Evolutionary conservation across 495 filamentous ascomycete species (phyloP).

Genomic region (Podospora australis): DNA sequence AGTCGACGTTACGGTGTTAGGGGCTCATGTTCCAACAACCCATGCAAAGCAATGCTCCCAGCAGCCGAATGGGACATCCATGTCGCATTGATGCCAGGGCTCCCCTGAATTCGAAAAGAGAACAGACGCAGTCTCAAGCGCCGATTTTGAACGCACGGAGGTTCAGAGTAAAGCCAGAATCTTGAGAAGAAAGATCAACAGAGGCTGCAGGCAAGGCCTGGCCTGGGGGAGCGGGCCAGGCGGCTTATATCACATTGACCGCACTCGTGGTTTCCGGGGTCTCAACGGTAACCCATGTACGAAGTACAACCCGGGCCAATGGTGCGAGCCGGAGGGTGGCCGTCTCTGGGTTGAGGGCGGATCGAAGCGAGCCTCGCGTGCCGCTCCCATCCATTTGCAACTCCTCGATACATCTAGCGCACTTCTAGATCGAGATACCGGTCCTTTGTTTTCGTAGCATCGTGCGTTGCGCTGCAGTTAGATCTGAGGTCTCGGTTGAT

Average conservation of each 20-base stretch:
- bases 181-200: conserved; percentile 13
- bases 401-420: conserved; percentile 14
- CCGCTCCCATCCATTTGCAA: conserved; percentile 11
- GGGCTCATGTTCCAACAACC: conserved; percentile 17
- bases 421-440: background rate
- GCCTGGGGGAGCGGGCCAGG: conserved; percentile 15
- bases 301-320: conserved; percentile 10
- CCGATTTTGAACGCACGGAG: conserved; percentile 20
- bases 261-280: conserved; percentile 15
- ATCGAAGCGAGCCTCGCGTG: conserved; percentile 26
- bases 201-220: too few relatives aligned
- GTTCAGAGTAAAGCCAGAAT: conserved; percentile 21
- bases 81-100: conserved; percentile 19
- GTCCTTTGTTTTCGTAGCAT: conserved; percentile 13
- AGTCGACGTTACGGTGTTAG: conserved; percentile 16
- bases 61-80: conserved; percentile 10
- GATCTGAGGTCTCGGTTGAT: conserved; percentile 16
- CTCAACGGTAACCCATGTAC: conserved; percentile 21
- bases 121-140: conserved; percentile 18
- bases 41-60: conserved; percentile 22
- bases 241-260: conserved; percentile 22
- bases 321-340: conserved; percentile 19
- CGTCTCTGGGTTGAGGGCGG: conserved; percentile 21
- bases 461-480: conserved; percentile 10
- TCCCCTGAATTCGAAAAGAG: conserved; percentile 12